Conservation (phyloP, 73 alveolate species). For the Tetrahymena borealis region DNA sequence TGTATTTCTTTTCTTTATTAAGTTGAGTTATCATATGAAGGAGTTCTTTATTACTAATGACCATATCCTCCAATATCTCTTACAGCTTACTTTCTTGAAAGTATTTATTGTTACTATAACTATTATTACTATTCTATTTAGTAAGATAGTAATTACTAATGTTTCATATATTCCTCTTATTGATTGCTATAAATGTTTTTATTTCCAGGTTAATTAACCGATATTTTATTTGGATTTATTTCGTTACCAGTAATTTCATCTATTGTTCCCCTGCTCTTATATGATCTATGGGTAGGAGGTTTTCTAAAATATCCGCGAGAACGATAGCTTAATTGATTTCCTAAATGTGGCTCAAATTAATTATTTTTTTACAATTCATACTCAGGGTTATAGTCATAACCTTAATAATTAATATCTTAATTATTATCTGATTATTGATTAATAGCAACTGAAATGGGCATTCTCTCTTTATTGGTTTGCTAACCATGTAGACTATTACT, state of each 20-base stretch:
- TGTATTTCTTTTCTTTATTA: background rate
- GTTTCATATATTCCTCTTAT: background rate
- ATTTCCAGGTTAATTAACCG: background rate
- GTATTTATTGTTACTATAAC: background rate
- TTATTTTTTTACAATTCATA: background rate
- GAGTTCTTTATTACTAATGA: background rate
- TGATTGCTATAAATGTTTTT: background rate
- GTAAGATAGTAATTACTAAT: background rate
- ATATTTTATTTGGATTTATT: background rate
- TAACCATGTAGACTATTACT: background rate
- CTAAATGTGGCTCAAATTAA: background rate
- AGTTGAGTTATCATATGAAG: background rate
- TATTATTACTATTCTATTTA: background rate
- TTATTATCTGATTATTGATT: background rate
- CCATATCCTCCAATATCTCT: background rate
- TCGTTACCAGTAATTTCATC: background rate
- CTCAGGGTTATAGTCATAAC: background rate
- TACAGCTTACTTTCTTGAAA: background rate
- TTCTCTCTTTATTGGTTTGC: background rate
- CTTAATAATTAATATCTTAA: background rate
- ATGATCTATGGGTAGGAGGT: background rate
- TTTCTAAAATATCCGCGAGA: background rate
- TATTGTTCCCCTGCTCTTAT: background rate
- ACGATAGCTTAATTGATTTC: background rate
- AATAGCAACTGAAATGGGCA: background rate